Conservation (phyloP, 2,329 filamentous ascomycete species). For the Exophiala alcalophila region DNA sequence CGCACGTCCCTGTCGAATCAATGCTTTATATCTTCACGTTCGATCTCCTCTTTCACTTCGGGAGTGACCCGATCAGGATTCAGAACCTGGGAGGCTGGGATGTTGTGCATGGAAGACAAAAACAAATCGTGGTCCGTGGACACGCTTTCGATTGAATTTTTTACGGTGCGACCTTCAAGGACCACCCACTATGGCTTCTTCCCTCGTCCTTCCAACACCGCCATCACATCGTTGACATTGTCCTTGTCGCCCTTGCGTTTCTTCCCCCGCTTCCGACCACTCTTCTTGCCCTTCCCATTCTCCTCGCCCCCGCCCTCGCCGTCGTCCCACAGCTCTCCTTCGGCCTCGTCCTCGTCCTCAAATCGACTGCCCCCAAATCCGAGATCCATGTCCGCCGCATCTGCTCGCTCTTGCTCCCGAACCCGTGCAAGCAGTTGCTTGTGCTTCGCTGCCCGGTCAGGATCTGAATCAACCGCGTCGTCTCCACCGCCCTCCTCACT, state of each 20-base stretch:
- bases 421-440: conserved; percentile 45
- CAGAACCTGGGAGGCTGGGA: conserved; percentile 1
- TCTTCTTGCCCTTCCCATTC: conserved; percentile 39
- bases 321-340: conserved; percentile 59
- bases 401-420: conserved; percentile 39
- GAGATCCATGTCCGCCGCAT: conserved; percentile 75
- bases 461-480: conserved; percentile 19
- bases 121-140: neutral
- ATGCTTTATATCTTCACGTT: no score
- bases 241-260: conserved; percentile 56
- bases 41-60: no score
- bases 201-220: conserved; percentile 67
- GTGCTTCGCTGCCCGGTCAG: conserved; percentile 24
- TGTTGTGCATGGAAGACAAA: no score
- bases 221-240: conserved; percentile 74
- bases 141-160: no score
- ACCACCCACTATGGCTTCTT: conserved; percentile 13
- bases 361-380: conserved; percentile 86
- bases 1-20: no score
- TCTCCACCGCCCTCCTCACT: conserved; percentile 40
- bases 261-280: conserved; percentile 51
- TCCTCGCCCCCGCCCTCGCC: conserved; percentile 38
- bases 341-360: conserved; percentile 83
- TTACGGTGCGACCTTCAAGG: no score
- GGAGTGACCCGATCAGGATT: no score